These are phyloP conservation scores for Phytophthora chlamydospora DNA, from an alignment of 352 stramenopile genomes.

Conservation along the genomic window DNA sequence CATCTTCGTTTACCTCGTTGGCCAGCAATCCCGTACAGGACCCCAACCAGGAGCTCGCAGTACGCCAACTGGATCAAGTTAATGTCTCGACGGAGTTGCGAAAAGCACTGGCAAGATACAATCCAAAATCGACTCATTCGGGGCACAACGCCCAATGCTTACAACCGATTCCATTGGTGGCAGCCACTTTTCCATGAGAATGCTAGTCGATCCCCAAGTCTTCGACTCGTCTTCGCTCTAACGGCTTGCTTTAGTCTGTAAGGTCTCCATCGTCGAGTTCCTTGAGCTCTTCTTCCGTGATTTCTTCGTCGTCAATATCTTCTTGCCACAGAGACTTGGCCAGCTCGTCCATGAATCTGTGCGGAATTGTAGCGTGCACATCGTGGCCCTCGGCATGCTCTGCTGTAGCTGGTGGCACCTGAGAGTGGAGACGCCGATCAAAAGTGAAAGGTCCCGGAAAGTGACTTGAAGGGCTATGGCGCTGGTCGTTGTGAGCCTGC, in stretches of 20 bases:
- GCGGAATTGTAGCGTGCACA: constrained; percentile 8
- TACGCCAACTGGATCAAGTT: too few relatives aligned
- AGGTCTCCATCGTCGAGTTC: constrained; percentile 19
- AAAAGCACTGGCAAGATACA: too few relatives aligned
- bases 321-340: constrained; percentile 15
- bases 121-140: too few relatives aligned
- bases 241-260: neutral
- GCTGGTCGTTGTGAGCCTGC: too few relatives aligned
- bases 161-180: too few relatives aligned
- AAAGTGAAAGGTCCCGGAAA: constrained; percentile 4
- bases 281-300: constrained; percentile 25
- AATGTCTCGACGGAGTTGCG: too few relatives aligned
- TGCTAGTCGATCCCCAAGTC: neutral
- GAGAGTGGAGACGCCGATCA: neutral
- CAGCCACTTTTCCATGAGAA: neutral
- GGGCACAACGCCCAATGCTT: too few relatives aligned
- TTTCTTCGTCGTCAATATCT: constrained; percentile 15
- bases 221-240: too few relatives aligned
- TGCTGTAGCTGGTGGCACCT: neutral
- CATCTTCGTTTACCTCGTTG: too few relatives aligned
- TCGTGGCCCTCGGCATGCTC: neutral
- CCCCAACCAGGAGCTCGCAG: too few relatives aligned
- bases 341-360: constrained; percentile 24
- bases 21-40: too few relatives aligned
- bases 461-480: neutral